A percentile compares a stretch with the other conserved stretches of the same genome.
Conservation (phyloP, 169 alveolate genomes). For the Cryptosporidium xiaoi region DNA sequence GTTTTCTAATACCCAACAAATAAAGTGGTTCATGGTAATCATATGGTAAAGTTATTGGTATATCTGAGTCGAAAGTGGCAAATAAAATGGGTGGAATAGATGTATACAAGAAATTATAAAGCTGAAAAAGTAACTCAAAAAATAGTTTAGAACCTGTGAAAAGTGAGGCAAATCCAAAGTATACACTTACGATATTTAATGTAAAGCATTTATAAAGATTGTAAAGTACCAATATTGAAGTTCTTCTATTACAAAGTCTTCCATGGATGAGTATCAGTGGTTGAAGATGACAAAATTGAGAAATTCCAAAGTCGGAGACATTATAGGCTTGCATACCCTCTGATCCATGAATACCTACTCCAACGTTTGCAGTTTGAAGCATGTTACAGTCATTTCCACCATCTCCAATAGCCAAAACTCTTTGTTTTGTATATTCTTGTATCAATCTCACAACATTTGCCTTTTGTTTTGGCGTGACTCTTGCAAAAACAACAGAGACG, state of each 20-base stretch:
- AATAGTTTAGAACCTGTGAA: constrained; percentile 95
- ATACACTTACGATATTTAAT: constrained; percentile 92
- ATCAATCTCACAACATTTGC: constrained; percentile 93
- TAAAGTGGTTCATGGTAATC: constrained; percentile 68
- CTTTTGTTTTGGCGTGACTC: constrained; percentile 98
- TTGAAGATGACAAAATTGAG: constrained; percentile 87
- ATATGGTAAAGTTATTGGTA: constrained; percentile 73
- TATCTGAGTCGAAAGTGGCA: constrained; percentile 87
- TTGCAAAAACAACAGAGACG: constrained; percentile 93
- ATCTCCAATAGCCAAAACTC: constrained; percentile 94
- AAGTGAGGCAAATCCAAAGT: constrained; percentile 90
- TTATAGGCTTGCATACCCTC: constrained; percentile 96
- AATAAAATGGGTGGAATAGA: constrained; percentile 90
- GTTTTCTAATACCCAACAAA: constrained; percentile 58
- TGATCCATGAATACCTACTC: constrained; percentile 96
- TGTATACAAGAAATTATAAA: constrained; percentile 95
- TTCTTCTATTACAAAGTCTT: constrained; percentile 85
- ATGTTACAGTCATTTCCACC: constrained; percentile 99
- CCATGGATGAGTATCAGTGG: constrained; percentile 90
- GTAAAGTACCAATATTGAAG: constrained; percentile 90
- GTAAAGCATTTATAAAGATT: constrained; percentile 96
- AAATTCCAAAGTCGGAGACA: constrained; percentile 90
- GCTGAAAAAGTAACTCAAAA: constrained; percentile 92
- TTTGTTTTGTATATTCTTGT: constrained; percentile 82
- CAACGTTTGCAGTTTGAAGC: constrained; percentile 98